Evolutionary conservation across 73 alveolate species (phyloP).

Genomic region (Effrenium voratum): DNA sequence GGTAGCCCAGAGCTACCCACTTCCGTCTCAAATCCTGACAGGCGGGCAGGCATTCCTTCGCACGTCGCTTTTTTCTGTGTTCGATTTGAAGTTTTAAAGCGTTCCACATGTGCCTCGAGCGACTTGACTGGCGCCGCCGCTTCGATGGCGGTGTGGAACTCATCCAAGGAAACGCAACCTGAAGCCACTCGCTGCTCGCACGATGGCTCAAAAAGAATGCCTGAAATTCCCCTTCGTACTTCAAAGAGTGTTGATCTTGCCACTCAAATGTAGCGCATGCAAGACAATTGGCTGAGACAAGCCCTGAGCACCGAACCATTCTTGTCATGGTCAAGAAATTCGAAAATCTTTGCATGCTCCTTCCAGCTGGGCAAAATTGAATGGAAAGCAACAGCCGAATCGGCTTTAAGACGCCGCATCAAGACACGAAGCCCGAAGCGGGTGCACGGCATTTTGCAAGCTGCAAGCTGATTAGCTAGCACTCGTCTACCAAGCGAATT

Average conservation of each 20-base stretch:
- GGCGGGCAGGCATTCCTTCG: not conserved
- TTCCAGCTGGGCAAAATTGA: not conserved
- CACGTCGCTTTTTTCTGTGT: not conserved
- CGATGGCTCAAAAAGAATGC: no score
- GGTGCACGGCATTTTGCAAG: not conserved
- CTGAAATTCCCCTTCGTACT: no score
- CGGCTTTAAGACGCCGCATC: no score
- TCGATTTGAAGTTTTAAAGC: not conserved
- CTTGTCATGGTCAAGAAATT: slow-evolving; percentile 85
- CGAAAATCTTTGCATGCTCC: slow-evolving; percentile 81
- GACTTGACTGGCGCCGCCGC: slow-evolving; percentile 85
- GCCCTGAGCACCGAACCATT: slow-evolving; percentile 12
- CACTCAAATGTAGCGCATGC: not conserved
- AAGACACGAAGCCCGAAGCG: no score
- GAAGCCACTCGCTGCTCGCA: not conserved
- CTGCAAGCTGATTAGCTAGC: slow-evolving; percentile 69
- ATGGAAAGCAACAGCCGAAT: not conserved
- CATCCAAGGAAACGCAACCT: slow-evolving; percentile 61
- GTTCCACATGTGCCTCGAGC: slow-evolving; percentile 23
- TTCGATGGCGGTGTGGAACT: slow-evolving; percentile 78
- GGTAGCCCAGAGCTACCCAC: slow-evolving; percentile 75
- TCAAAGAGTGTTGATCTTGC: no score
- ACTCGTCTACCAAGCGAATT: slow-evolving; percentile 68
- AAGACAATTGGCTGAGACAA: not conserved
- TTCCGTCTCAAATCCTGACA: slow-evolving; percentile 43